Percentiles rank a stretch among this genome's conserved stretches.
phyloP scores from a whole-genome alignment of 2,329 filamentous ascomycete species.

The Claviceps capensis region DNA sequence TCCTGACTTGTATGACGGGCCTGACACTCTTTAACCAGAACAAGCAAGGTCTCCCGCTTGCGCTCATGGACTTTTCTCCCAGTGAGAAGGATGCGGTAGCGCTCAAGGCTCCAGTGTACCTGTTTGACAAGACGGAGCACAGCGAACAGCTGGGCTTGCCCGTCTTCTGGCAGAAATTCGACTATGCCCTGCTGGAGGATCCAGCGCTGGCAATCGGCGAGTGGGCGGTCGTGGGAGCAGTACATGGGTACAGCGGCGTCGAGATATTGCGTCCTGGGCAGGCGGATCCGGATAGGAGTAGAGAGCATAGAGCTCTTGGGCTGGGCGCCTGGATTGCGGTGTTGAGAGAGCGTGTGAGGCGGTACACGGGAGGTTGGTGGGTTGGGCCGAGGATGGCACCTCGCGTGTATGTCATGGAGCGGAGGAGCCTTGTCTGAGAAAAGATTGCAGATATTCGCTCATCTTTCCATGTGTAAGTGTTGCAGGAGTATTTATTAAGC shows the following conservation, averaged over 20 bases:
- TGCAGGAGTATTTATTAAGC: too few species aligned
- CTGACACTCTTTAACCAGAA: slow-evolving; percentile 51
- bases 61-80: slow-evolving; percentile 8
- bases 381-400: slow-evolving; percentile 47
- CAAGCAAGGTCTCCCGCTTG: slow-evolving; percentile 21
- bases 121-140: slow-evolving; percentile 53
- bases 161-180: slow-evolving; percentile 48
- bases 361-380: slow-evolving; percentile 48
- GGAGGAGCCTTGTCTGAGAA: slow-evolving; percentile 4
- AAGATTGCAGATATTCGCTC: background rate
- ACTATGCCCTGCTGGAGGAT: slow-evolving; percentile 47
- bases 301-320: slow-evolving; percentile 25
- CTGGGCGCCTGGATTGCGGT: slow-evolving; percentile 26
- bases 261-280: slow-evolving; percentile 39
- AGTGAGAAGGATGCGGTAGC: background rate
- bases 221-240: slow-evolving; percentile 43
- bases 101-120: slow-evolving; percentile 15
- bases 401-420: slow-evolving; percentile 35
- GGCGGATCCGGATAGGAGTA: slow-evolving; percentile 1
- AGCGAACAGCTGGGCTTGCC: slow-evolving; percentile 27
- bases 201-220: slow-evolving; percentile 29
- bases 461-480: too few species aligned
- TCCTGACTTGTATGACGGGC: slow-evolving; percentile 57
- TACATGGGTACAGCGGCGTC: slow-evolving; percentile 45
- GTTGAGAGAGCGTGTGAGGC: slow-evolving; percentile 28